phyloP scores from a whole-genome alignment of 2,329 filamentous ascomycete species.

The Aureobasidium namibiae region DNA sequence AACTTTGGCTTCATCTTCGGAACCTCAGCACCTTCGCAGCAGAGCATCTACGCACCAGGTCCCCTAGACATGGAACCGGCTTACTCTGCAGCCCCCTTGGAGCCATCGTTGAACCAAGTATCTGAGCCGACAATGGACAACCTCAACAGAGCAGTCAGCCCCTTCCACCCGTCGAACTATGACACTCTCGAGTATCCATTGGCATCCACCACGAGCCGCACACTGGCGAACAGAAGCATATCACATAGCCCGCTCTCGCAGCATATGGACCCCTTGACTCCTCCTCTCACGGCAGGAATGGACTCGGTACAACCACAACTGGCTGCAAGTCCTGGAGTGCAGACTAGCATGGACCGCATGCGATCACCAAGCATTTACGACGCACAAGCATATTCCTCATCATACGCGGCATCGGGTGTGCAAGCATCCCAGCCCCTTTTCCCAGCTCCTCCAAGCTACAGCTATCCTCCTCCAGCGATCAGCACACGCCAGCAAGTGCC shows the following conservation, averaged over 20 bases:
- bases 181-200: constrained; percentile 21
- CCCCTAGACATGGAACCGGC: constrained; percentile 3
- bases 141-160: constrained; percentile 7
- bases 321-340: not conserved
- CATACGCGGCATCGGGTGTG: not conserved
- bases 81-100: not conserved
- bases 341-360: constrained; percentile 5
- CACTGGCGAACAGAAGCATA: constrained; percentile 27
- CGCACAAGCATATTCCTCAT: not conserved
- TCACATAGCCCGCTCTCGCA: constrained; percentile 26
- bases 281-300: constrained; percentile 10
- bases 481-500: constrained; percentile 3
- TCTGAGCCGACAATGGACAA: constrained; percentile 3
- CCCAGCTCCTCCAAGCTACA: constrained; percentile 7
- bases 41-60: constrained; percentile 5
- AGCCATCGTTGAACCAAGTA: constrained; percentile 1
- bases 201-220: constrained; percentile 17
- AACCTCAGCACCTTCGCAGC: constrained; percentile 2
- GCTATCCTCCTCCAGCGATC: constrained; percentile 11
- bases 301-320: not conserved
- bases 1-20: constrained; percentile 6
- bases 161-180: constrained; percentile 8
- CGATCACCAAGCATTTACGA: constrained; percentile 13
- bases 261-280: constrained; percentile 17
- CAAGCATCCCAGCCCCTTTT: constrained; percentile 2